Base-by-base conservation (phyloP, 768 basidiomycete genomes). In the Kwoniella sp. region DNA sequence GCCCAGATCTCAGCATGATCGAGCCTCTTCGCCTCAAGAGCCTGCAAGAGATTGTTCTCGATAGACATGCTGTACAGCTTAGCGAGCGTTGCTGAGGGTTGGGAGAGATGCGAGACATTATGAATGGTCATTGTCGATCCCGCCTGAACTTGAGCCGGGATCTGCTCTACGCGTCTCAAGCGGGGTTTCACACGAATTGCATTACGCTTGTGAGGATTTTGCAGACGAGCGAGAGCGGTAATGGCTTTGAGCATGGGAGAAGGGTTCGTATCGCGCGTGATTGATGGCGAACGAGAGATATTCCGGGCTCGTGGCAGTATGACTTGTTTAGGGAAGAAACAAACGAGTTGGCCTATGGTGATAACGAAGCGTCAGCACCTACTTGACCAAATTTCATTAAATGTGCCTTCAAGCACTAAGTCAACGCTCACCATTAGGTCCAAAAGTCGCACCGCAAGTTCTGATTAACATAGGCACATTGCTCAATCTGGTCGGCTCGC, bases 401-500 rank as follows among this genome's bases (percentile, higher is more conserved):
- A 10, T n/a, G n/a, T n/a, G n/a, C n/a, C n/a, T n/a, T n/a, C n/a
- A 44, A 9, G 8, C 22, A 5, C 48, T 10, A 10, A 49, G 2
- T 49, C 21, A 37, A 44, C 2, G 74, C 83, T 50, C 63, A 91
- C 92, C 93, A 74, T 91, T 91, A 0, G 90, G 90, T 0, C 92
- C 90, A 82, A 94, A 95, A 0, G 88, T 85, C 1, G 90, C 92
- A 72, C 93, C 92, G 1, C 90, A 91, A 0, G 90, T 91, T 65
- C 90, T 82, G 19, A 71, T 73, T 1, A 91, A 88, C 77, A 92
- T 91, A 0, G 89, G 88, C 6, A 92, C 77, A 74, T 91, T 71
- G 15, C 27, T 49, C 54, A 69, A 36, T 26, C 53, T 65, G 51
- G 55, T 56, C 54, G 56, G 56, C 65, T 72, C 62, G 10, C 66